Base-by-base conservation (phyloP, 2,329 filamentous ascomycete genomes). In the Fusarium sp. region DNA sequence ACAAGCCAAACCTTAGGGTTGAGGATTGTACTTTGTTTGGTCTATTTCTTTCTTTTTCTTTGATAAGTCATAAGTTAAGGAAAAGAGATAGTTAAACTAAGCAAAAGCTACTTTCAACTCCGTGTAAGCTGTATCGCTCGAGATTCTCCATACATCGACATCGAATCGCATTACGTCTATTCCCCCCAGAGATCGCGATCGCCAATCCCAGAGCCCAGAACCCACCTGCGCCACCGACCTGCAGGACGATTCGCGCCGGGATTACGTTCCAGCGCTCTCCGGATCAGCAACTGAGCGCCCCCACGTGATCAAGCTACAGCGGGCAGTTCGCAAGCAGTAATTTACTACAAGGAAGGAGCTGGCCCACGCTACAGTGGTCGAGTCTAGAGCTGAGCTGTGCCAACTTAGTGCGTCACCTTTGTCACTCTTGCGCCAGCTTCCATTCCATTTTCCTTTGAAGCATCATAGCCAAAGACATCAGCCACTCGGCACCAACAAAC, bases 381-480 rank as follows among this genome's bases (percentile, higher is more conserved):
- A 38, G 45, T 51, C 47, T 45, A 59, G 55, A 64, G 59, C 56
- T 58, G 57, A 69, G 66, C 58, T 65, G 62, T 67, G 58, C 60
- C 62, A 67, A 47, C 64, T 63, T 65, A 75, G 68, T 75, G 73
- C 73, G 74, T 75, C 74, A 75, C 74, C 65, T 64, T 40, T 34
- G 32, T 54, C 18, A 52, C 48, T 52, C 48, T 38, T 58, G 67
- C 65, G 59, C 70, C 62, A 71, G 67, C 67, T 73, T 59, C 58
- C 32, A 45, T 48, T 55, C 34, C 45, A 38, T 57, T 41, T 61
- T 45, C 44, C 49, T 54, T 27, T 43, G 41, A 54, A 44, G 18
- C 34, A n/a, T 20, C 29, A n/a, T 43, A 65, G 65, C 66, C 59
- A 68, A 60, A 24, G 24, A 65, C 52, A 63, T 69, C 60, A 49